Base-by-base conservation (phyloP, 257 asterid genomes). In the Paraleonurus japonicus region DNA sequence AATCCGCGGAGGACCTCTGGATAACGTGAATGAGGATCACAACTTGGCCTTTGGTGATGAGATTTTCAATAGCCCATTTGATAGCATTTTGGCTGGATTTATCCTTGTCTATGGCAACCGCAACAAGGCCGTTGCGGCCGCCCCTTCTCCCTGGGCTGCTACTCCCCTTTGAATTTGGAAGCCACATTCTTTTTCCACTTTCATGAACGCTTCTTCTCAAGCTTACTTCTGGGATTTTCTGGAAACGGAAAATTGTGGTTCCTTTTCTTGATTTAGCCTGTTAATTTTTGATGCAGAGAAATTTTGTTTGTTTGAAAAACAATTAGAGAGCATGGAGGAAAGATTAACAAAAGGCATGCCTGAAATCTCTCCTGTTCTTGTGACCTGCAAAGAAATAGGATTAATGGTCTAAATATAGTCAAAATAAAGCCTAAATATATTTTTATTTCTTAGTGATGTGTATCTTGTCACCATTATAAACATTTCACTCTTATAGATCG, bases 1-100 rank as follows among this genome's bases (percentile, higher is more conserved):
- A 58, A 73, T 32, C 61, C 7, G 78, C 15, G 35, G 76, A 35
- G 1, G 91, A 63, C 39, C 75, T 75, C 45, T 69, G 84, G 32
- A 79, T n/a, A 15, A 94, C 96, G 81, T 94, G 99, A 65, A 91
- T 85, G 88, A 94, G 97, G 51, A 91, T 65, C 32, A 89, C 75
- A 11, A 90, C 79, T 68, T 86, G 93, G 76, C 96, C 98, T 74
- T 75, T 86, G 67, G 53, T 4, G 47, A 89, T 79, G 79, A 94
- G 84, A 72, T 91, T 84, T 0, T 85, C 96, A 33, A 74, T 82
- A 4, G 91, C 79, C 98, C 98, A 94, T 82, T 76, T 83, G 59
- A 94, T 78, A 4, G 99, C 99, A 76, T 81, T 51, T 30, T 84
- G 93, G 87, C 99, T 91, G 13, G 84, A 76, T 86, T 87, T 94